Conservation (phyloP, 495 filamentous ascomycete genomes). For the Aspergillus funiculosus region DNA sequence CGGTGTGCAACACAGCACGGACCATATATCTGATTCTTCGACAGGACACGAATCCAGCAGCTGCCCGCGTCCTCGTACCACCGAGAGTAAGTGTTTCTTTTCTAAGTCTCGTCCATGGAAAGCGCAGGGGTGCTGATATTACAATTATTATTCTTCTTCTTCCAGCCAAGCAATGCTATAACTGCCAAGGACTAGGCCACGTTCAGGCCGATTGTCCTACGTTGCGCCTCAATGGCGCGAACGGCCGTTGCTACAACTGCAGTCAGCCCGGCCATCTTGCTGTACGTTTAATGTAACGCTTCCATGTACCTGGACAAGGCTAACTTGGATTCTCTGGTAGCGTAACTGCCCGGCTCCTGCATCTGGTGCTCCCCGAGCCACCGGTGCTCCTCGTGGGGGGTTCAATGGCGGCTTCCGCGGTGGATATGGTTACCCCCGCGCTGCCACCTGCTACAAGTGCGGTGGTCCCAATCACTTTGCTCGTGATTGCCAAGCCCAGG, state of each 20-base stretch:
- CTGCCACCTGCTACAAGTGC: conserved; percentile 98
- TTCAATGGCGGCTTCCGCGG: conserved; percentile 65
- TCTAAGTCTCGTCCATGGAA: neutral
- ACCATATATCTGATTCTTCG: conserved; percentile 31
- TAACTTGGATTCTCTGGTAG: conserved; percentile 32
- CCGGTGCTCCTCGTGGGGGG: conserved; percentile 61
- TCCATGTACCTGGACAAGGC: neutral
- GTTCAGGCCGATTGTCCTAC: conserved; percentile 99
- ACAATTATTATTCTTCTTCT: no score
- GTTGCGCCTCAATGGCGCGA: conserved; percentile 79
- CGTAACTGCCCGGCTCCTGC: conserved; percentile 76
- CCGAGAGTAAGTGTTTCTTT: conserved; percentile 62
- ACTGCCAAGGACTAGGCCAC: conserved; percentile 97
- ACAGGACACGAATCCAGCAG: conserved; percentile 95
- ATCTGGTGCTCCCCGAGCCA: conserved; percentile 57
- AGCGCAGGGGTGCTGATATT: conserved; percentile 25
- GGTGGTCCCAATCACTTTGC: conserved; percentile 98
- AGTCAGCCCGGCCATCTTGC: conserved; percentile 87
- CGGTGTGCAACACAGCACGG: conserved; percentile 15
- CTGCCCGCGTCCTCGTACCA: conserved; percentile 92
- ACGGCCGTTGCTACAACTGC: conserved; percentile 93
- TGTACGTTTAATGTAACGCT: conserved; percentile 37
- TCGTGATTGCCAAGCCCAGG: conserved; percentile 97
- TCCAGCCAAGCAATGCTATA: conserved; percentile 96
- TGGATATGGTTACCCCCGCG: conserved; percentile 64